Base-by-base conservation (phyloP, 225 moss, liverwort and hornwort species). In the Rhytidiadelphus loreus region DNA sequence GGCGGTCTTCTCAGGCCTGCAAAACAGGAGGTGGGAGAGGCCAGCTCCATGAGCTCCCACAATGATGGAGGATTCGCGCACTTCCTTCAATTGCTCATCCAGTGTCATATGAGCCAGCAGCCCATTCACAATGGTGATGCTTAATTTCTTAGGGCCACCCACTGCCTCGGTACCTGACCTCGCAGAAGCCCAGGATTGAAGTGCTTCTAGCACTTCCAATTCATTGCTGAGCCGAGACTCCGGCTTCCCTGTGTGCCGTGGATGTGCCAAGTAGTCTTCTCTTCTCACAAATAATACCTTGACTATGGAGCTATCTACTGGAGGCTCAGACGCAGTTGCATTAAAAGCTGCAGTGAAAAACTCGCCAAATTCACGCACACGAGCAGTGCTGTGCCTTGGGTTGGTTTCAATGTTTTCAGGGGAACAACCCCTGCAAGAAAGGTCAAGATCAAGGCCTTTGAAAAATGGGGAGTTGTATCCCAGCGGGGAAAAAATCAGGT, bases 31-130 rank as follows among this genome's bases (percentile, higher is more conserved):
- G 89, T 99, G 96, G 44, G 98, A 96, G 52, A 99, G 92, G 48
- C 98, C 98, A 59, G 98, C 98, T 43, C 98, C 98, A 76, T 99
- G 98, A 32, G 98, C 98, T 79, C 98, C 98, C 41, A 97, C 92
- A 16, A 99, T 94, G 56, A 99, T 93, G 61, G 94, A 94, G 59
- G 96, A 93, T 75, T 92, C 94, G 25, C 92, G 95, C 69, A 97
- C 96, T 73, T 90, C 88, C 88, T 90, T 86, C 82, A 99, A 86
- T 52, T 99, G 98, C 80, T 99, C 96, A 66, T 85, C 91, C 56
- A 99, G 56, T 37, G 90, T 94, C 96, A 97, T 93, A 25, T 99
- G 98, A 18, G 97, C 98, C 87, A 99, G 91, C 83, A 96, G 72
- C 33, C 98, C 98, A 81, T 99, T 96, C 65, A 93, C 91, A 23